Base-by-base conservation (phyloP, 352 stramenopile genomes). In the Globisporangium orthogonon region DNA sequence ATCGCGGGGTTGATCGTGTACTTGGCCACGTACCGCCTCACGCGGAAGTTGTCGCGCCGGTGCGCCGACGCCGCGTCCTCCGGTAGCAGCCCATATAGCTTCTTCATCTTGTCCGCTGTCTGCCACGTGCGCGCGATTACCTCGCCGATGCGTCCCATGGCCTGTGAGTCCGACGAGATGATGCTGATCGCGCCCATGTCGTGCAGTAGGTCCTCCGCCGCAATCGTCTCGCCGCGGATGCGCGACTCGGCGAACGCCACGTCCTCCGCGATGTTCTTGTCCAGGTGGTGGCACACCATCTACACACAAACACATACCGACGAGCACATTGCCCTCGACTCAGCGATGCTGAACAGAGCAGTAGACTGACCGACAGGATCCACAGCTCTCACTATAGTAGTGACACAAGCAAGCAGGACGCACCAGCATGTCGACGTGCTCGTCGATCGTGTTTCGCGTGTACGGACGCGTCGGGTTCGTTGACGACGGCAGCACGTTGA, bases 1-100 rank as follows among this genome's bases (percentile, higher is more conserved):
- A 99, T 96, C 37, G 92, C 92, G 17, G 96, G 95, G 66, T 99
- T 99, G 69, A 98, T 98, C 48, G 96, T 99, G 76, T 99, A 99
- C 69, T 99, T 99, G 35, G 96, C 91, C 49, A 99, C 66, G 75
- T 98, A 99, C 11, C 96, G 83, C 46, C 94, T 88, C 13, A 98
- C 94, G 39, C 96, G 86, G 57, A 97, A 94, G 68, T 99, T 99
- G 70, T 99, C 96, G 54, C 87, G 60, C 51, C 76, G 67, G 67
- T 74, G 64, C 48, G 63, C 51, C 7, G 72, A 69, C 2, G 59
- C 67, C 11, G 69, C 73, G 61, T 99, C 95, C 58, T 98, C 89
- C 3, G 72, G 61, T 3, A 99, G 74, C 6, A 71, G 59, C 15
- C 96, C 96, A 14, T 88, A 74, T 66, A 98, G 86, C 39, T 85